Conservation (phyloP, 169 alveolate genomes). For the Plasmodium fragile region DNA sequence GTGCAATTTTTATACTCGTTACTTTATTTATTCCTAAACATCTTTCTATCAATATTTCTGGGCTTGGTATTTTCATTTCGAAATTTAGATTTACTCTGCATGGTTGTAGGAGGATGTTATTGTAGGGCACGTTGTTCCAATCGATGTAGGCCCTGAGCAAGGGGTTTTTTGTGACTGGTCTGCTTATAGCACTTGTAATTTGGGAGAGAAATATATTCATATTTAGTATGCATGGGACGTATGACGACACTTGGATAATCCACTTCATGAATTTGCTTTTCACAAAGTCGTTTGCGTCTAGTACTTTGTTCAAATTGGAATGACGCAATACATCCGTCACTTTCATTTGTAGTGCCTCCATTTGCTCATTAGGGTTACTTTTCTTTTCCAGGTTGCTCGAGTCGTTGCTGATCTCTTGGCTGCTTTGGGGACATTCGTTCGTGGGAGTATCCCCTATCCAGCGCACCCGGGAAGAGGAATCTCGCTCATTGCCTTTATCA, state of each 20-base stretch:
- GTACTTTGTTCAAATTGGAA: constrained; percentile 53
- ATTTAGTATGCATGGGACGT: constrained; percentile 60
- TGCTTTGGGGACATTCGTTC: background rate
- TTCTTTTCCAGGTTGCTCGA: background rate
- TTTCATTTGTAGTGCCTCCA: background rate
- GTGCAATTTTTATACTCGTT: constrained; percentile 53
- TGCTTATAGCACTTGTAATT: constrained; percentile 59
- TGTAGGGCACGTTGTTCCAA: constrained; percentile 68
- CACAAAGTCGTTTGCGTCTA: constrained; percentile 30
- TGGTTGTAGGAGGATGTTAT: constrained; percentile 63
- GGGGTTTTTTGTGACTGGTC: constrained; percentile 68
- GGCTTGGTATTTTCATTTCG: constrained; percentile 37
- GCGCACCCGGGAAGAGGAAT: background rate
- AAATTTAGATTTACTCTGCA: constrained; percentile 46
- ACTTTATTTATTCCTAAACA: constrained; percentile 61
- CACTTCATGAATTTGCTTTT: constrained; percentile 22
- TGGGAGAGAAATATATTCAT: constrained; percentile 61
- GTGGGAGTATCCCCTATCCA: background rate
- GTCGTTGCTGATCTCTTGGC: background rate
- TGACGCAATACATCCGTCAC: constrained; percentile 12
- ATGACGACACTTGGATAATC: constrained; percentile 24
- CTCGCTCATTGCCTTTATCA: background rate
- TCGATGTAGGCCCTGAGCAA: constrained; percentile 70
- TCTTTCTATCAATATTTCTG: constrained; percentile 40
- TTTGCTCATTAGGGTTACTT: background rate